These are phyloP conservation scores for Diaporthe amygdali DNA, from an alignment of 2,329 filamentous ascomycete genomes.

Conservation along the genomic window DNA sequence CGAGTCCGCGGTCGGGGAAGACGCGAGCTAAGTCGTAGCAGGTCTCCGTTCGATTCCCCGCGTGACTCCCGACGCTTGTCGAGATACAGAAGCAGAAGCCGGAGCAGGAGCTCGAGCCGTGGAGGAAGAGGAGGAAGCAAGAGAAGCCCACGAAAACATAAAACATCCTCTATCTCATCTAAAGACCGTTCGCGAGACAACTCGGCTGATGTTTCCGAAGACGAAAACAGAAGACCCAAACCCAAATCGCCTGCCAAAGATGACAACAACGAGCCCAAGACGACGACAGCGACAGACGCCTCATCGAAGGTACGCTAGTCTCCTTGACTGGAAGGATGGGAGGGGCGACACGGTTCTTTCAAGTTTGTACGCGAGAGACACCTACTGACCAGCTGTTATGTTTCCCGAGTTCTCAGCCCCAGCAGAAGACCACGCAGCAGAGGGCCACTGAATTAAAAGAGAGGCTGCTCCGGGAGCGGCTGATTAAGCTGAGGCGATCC, in stretches of 20 bases:
- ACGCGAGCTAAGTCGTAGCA: constrained; percentile 28
- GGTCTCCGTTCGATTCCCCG: constrained; percentile 23
- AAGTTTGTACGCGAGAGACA: constrained; percentile 28
- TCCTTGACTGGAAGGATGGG: constrained; percentile 35
- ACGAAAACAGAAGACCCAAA: constrained; percentile 44
- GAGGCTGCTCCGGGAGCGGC: constrained; percentile 56
- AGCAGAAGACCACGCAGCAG: constrained; percentile 42
- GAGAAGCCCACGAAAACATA: constrained; percentile 45
- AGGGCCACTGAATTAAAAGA: constrained; percentile 53
- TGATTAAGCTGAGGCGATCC: constrained; percentile 59
- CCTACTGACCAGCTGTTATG: constrained; percentile 34
- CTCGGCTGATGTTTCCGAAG: constrained; percentile 62
- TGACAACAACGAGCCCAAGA: constrained; percentile 30
- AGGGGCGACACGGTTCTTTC: constrained; percentile 38
- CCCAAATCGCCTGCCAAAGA: constrained; percentile 38
- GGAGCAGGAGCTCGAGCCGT: constrained; percentile 24
- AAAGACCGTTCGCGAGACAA: constrained; percentile 54
- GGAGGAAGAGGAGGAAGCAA: constrained; percentile 25
- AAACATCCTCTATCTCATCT: constrained; percentile 58
- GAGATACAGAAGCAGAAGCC: constrained; percentile 22
- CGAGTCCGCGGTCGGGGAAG: constrained; percentile 19
- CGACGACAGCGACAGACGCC: constrained; percentile 24
- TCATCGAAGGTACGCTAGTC: constrained; percentile 36
- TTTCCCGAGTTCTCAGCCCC: constrained; percentile 26
- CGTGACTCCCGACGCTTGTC: constrained; percentile 27